Evolutionary conservation across 148 eudicot species (phyloP), one percentile per base, ranked within the genome.

Genomic region (Fagopyrum esculentum): DNA sequence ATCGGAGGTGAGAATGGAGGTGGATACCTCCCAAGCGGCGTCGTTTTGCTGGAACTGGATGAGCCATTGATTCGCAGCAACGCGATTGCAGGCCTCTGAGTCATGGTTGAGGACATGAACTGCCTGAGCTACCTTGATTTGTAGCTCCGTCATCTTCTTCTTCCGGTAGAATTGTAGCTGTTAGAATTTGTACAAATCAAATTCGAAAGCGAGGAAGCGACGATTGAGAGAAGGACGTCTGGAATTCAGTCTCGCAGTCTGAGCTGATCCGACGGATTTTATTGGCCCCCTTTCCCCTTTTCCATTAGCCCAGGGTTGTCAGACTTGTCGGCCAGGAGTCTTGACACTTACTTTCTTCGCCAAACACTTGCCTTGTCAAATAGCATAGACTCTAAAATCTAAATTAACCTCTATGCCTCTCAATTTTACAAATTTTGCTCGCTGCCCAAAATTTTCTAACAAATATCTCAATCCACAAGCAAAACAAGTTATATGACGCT

Each of bases 41-140:
- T 86, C 78, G 13, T 91, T 88, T 44, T 90, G 90, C 81, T 94
- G 98, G 72, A 94, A 94, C 60, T 94, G 98, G 80, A 94, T 87
- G 63, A 94, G 83, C 98, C 98, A 94, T 74, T 91, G 97, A 79
- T 91, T 94, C 0, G 98, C 97, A 17, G 96, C 97, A 17, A 94
- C 89, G 48, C 98, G 88, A 74, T 90, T 94, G 66, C 93, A 88
- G 2, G 95, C 90, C n/a, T 94, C 87, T 4, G 81, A 74, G 79
- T 91, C 97, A 77, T 88, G 95, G 83, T 91, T 94, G 69, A 94
- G 83, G 26, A 94, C 93, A 73, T 90, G 87, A 30, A 93, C 93
- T 10, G 98, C 98, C 77, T 88, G 88, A 0, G 93, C 97, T 48
- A 93, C 91, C 83, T 91, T 87, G 77, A 81, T 88, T 75, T 86